Conservation (phyloP, 2,329 filamentous ascomycete species). For the Fonsecaea pedrosoi region DNA sequence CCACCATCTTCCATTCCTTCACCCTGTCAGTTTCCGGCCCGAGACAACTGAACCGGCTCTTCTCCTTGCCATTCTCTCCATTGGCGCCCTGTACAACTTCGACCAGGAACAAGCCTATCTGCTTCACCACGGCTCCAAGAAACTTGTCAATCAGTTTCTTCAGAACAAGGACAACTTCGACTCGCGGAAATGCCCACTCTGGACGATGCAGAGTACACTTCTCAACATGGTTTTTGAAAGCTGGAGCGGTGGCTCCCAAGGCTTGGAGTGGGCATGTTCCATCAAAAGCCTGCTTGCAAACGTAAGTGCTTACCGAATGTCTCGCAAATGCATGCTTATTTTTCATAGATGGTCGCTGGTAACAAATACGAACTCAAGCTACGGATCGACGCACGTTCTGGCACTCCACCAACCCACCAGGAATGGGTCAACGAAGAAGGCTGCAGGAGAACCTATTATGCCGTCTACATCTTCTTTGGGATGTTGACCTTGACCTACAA, state of each 20-base stretch:
- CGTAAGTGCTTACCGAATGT: slow-evolving; percentile 45
- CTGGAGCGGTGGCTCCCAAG: slow-evolving; percentile 98
- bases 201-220: slow-evolving; percentile 97
- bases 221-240: slow-evolving; percentile 99
- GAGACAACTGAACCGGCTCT: slow-evolving; percentile 80
- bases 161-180: slow-evolving; percentile 99
- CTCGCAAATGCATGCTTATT: neutral
- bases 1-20: slow-evolving; percentile 93
- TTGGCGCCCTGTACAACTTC: slow-evolving; percentile 94
- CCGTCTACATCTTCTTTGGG: slow-evolving; percentile 98
- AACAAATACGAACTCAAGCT: slow-evolving; percentile 96
- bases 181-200: slow-evolving; percentile 93
- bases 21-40: slow-evolving; percentile 87
- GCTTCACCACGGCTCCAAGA: slow-evolving; percentile 96
- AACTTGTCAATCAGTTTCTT: slow-evolving; percentile 94
- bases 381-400: slow-evolving; percentile 84
- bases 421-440: slow-evolving; percentile 98
- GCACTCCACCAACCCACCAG: slow-evolving; percentile 74
- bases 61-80: slow-evolving; percentile 87
- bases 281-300: slow-evolving; percentile 98
- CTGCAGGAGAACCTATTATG: slow-evolving; percentile 94
- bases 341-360: slow-evolving; percentile 81
- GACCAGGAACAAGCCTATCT: slow-evolving; percentile 97
- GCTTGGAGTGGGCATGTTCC: slow-evolving; percentile 97
- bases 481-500: slow-evolving; percentile 95